Percentiles rank a stretch among this genome's conserved stretches.
Evolutionary conservation across 2,329 filamentous ascomycete species (phyloP).

Genomic region (Cordyceps javanica): DNA sequence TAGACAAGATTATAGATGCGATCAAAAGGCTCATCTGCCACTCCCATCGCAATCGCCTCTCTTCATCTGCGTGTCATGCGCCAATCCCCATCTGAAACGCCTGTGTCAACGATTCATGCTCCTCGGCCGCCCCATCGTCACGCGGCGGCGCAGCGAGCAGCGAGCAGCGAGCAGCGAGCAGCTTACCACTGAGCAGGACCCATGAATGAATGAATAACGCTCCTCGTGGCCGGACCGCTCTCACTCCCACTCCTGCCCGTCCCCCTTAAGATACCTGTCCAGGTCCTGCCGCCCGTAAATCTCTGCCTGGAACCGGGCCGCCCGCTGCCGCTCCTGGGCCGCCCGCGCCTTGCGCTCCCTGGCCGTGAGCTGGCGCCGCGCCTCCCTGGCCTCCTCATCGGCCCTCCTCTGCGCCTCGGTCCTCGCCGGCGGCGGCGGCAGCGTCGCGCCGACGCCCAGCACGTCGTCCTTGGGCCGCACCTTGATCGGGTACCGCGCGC

Average conservation of each 20-base stretch:
- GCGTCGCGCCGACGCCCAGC: constrained; percentile 59
- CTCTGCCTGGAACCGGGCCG: constrained; percentile 59
- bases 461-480: constrained; percentile 65
- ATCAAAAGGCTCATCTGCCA: no score
- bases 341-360: constrained; percentile 60
- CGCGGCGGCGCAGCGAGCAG: not conserved
- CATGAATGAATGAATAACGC: not conserved
- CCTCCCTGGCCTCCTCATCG: constrained; percentile 36
- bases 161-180: no score
- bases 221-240: not conserved
- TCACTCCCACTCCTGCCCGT: constrained; percentile 21
- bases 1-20: no score
- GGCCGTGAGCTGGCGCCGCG: constrained; percentile 55
- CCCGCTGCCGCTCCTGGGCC: constrained; percentile 54
- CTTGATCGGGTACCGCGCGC: constrained; percentile 72
- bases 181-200: no score
- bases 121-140: not conserved
- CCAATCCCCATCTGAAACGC: not conserved
- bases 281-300: constrained; percentile 73
- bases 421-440: constrained; percentile 36
- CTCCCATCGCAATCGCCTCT: no score
- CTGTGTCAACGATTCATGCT: not conserved
- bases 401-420: constrained; percentile 34
- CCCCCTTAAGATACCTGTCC: constrained; percentile 61
- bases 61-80: not conserved